Evolutionary conservation across 2,329 filamentous ascomycete genomes (phyloP).

Genomic region (Trichoderma koningiopsis): DNA sequence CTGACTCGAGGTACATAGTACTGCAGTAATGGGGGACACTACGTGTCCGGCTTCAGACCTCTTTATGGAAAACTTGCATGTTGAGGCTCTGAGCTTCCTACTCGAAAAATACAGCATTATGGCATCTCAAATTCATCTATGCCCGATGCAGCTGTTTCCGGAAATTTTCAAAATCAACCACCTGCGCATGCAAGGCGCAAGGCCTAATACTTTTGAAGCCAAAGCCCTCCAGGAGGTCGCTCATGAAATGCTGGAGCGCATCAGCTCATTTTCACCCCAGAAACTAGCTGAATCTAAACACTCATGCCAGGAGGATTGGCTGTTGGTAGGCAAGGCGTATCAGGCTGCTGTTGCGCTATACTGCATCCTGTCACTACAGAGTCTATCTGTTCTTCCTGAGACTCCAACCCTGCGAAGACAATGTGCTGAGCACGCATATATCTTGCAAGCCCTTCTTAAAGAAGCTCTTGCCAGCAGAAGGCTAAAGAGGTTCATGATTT

Average conservation of each 20-base stretch:
- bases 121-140: background rate
- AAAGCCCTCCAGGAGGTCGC: background rate
- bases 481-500: conserved; percentile 9
- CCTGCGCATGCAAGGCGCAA: background rate
- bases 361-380: conserved; percentile 3
- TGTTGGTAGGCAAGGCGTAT: background rate
- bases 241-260: background rate
- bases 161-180: background rate
- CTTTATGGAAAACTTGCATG: background rate
- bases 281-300: background rate
- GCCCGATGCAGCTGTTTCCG: background rate
- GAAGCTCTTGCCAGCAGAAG: background rate
- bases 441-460: background rate
- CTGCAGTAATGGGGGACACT: conserved; percentile 5
- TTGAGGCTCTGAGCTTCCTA: background rate
- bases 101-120: background rate
- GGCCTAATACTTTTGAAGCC: background rate
- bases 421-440: background rate
- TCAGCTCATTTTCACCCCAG: background rate
- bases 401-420: background rate
- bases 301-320: background rate
- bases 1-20: background rate
- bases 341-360: conserved; percentile 2
- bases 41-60: conserved; percentile 8
- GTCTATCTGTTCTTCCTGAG: background rate